A percentile compares a stretch with the other conserved stretches of the same genome.
These are phyloP conservation scores for Botrytis sinoallii DNA, from an alignment of 2,329 filamentous ascomycete genomes.

Conservation along the genomic window DNA sequence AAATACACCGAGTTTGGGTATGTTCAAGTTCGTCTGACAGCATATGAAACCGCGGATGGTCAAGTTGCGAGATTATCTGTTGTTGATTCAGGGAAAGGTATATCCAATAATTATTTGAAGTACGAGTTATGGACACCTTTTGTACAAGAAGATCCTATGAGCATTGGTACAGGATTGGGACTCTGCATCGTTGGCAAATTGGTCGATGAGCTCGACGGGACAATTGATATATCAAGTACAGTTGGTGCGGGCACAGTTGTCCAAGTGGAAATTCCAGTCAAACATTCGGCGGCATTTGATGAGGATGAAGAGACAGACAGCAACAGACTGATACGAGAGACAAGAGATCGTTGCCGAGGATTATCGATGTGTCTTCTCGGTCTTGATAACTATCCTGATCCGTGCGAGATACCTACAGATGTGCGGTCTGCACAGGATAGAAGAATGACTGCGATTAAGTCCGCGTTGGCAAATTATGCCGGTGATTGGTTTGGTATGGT, in stretches of 20 bases:
- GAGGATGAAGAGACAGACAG: neutral
- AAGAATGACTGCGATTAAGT: conserved; percentile 23
- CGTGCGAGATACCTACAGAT: conserved; percentile 21
- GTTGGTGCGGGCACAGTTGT: conserved; percentile 53
- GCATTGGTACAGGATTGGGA: conserved; percentile 59
- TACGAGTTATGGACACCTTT: conserved; percentile 59
- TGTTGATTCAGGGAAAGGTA: conserved; percentile 60
- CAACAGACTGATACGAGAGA: conserved; percentile 19
- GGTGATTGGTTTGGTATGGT: conserved; percentile 29
- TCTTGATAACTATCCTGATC: conserved; percentile 24
- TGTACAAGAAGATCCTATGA: conserved; percentile 57
- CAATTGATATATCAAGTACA: conserved; percentile 55
- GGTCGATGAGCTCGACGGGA: conserved; percentile 57
- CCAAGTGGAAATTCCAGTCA: conserved; percentile 45
- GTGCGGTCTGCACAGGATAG: conserved; percentile 20
- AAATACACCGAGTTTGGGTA: conserved; percentile 56
- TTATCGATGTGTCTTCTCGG: conserved; percentile 27
- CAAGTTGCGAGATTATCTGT: conserved; percentile 43
- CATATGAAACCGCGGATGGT: neutral
- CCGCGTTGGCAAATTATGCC: conserved; percentile 23
- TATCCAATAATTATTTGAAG: conserved; percentile 57
- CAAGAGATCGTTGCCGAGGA: conserved; percentile 20
- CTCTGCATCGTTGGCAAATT: conserved; percentile 60
- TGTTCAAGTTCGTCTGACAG: conserved; percentile 43
- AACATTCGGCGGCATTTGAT: neutral